These are phyloP conservation scores for Cutaneotrichosporon cavernicola DNA, from an alignment of 1,284 basidiomycete genomes.

Conservation along the genomic window DNA sequence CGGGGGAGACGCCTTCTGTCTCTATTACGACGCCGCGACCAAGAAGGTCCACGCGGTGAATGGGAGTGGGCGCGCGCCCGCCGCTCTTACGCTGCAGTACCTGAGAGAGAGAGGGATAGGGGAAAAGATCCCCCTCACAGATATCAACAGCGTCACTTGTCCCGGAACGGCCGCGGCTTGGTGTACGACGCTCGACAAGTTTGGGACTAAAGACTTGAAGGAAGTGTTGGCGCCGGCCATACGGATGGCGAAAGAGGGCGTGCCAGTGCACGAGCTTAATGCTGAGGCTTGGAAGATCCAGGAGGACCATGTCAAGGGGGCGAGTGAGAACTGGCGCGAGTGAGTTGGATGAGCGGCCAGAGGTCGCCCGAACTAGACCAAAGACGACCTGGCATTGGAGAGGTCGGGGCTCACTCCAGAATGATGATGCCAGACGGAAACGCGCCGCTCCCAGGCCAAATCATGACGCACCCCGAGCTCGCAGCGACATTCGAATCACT, in stretches of 20 bases:
- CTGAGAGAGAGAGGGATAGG: slow-evolving; percentile 70
- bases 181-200: slow-evolving; percentile 78
- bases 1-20: slow-evolving; percentile 75
- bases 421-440: slow-evolving; percentile 50
- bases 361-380: background rate
- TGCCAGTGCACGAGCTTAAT: slow-evolving; percentile 66
- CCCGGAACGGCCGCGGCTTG: slow-evolving; percentile 92
- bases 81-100: slow-evolving; percentile 73
- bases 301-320: slow-evolving; percentile 72
- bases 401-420: slow-evolving; percentile 23
- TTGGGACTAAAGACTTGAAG: slow-evolving; percentile 72
- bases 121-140: slow-evolving; percentile 65
- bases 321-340: slow-evolving; percentile 73
- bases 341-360: slow-evolving; percentile 24
- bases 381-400: too few species aligned
- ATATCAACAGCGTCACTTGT: slow-evolving; percentile 87
- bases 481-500: slow-evolving; percentile 77
- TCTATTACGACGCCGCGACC: slow-evolving; percentile 80
- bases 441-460: slow-evolving; percentile 63
- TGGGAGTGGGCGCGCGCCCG: slow-evolving; percentile 71
- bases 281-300: slow-evolving; percentile 66
- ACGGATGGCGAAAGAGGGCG: slow-evolving; percentile 76
- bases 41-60: slow-evolving; percentile 66
- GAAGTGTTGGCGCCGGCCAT: slow-evolving; percentile 89
- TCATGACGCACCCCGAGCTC: slow-evolving; percentile 73